Base-by-base conservation (phyloP, 768 basidiomycete genomes). In the Coprinellus micaceus region DNA sequence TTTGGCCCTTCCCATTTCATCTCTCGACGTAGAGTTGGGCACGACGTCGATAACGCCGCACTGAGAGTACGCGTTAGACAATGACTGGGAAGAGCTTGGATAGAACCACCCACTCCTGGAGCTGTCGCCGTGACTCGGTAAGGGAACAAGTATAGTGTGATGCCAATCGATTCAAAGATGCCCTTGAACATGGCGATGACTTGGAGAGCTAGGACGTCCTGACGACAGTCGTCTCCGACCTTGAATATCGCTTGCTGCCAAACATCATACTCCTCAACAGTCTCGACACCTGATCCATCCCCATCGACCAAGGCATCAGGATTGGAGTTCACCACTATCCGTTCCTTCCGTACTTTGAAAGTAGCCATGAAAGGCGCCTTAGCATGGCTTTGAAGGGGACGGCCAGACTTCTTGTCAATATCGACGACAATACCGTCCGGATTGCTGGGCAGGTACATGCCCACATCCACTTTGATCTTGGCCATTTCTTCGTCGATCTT, bases 281-380 rank as follows among this genome's bases (percentile, higher is more conserved):
- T 85, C 64, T 86, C 84, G 28, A 76, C 67, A 4, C 80, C 84
- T 13, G 72, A 77, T n/a, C 77, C 82, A 21, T 83, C 78, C 3
- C 76, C 83, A 25, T 87, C 81, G 50, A 92, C 68, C 25, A 94
- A 74, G 17, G 85, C 84, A 57, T 94, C 89, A 0, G 90, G 85
- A 65, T 94, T 81, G 11, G 79, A 78, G 58, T 85, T 75, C 21
- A 92, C 71, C 21, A 85, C 81, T 22, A 87, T 66, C 4, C 82
- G 78, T 60, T 94, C 88, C 69, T 98, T 96, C 55, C 91, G 83
- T 22, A 99, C 97, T 77, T 96, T 97, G 80, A 99, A 99, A 0
- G 96, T 98, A 0, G 97, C 97, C 97, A 99, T 98, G 76, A 99
- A 99, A 0, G 97, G 97, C 10, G 97, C 95, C 81, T 99, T 99